Percentiles rank a stretch among this genome's conserved stretches.
Conservation (phyloP, 1,284 basidiomycete species). For the Stereum hirsutum region DNA sequence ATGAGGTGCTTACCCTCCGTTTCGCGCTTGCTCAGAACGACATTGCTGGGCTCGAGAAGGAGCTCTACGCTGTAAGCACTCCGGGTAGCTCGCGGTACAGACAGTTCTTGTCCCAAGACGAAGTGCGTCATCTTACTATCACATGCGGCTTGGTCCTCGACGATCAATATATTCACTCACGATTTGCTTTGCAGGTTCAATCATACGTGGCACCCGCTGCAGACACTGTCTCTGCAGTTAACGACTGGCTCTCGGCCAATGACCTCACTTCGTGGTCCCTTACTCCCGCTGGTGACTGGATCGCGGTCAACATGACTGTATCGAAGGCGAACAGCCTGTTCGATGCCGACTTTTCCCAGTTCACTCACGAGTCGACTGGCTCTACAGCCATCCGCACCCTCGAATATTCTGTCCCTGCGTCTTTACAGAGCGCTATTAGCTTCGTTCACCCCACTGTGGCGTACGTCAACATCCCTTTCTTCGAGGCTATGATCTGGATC, state of each 20-base stretch:
- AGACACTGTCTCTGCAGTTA: constrained; percentile 25
- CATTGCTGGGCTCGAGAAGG: constrained; percentile 20
- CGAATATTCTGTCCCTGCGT: constrained; percentile 30
- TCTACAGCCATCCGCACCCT: constrained; percentile 25
- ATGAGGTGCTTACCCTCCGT: constrained; percentile 13
- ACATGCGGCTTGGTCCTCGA: neutral
- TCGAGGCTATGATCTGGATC: neutral
- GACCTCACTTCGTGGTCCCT: constrained; percentile 21
- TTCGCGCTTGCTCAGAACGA: constrained; percentile 17
- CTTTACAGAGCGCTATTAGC: constrained; percentile 26
- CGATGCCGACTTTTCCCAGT: constrained; percentile 27
- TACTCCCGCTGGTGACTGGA: constrained; percentile 31
- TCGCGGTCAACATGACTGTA: constrained; percentile 27
- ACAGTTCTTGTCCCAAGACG: constrained; percentile 19
- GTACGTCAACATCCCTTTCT: constrained; percentile 13
- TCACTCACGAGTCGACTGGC: constrained; percentile 24
- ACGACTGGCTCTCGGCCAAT: constrained; percentile 27
- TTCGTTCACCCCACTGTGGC: constrained; percentile 31
- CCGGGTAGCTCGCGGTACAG: constrained; percentile 20
- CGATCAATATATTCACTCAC: neutral
- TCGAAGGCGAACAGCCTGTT: constrained; percentile 29
- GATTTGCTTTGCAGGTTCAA: constrained; percentile 12
- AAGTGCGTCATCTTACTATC: constrained; percentile 12
- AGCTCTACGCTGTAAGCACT: constrained; percentile 19
- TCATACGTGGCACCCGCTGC: constrained; percentile 4